Evolutionary conservation across 306 rosid species (phyloP).

Genomic region (Pyrus communis): DNA sequence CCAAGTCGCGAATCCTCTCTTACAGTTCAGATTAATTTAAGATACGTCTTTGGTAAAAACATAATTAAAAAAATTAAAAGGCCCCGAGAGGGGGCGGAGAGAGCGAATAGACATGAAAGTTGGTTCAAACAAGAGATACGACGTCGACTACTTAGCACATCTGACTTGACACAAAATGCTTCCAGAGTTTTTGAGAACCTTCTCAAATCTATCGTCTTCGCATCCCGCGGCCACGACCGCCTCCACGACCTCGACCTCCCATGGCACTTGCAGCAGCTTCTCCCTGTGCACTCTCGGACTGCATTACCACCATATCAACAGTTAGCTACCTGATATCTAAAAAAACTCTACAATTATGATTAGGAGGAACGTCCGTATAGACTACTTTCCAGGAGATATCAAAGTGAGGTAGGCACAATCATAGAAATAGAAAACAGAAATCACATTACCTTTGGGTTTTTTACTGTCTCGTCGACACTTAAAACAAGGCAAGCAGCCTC

Average conservation of each 20-base stretch:
- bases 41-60: not conserved
- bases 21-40: too few species aligned
- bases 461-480: constrained; percentile 93
- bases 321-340: not conserved
- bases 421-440: not conserved
- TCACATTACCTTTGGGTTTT: constrained; percentile 77
- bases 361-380: not conserved
- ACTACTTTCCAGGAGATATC: not conserved
- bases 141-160: too few species aligned
- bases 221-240: constrained; percentile 93
- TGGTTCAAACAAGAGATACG: too few species aligned
- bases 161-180: too few species aligned
- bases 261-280: constrained; percentile 98
- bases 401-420: not conserved
- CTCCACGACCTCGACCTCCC: constrained; percentile 97
- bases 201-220: constrained; percentile 43
- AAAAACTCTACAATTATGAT: not conserved
- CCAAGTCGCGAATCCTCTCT: too few species aligned
- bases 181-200: not conserved
- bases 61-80: not conserved
- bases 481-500: constrained; percentile 94
- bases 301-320: constrained; percentile 12
- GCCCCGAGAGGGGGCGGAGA: too few species aligned
- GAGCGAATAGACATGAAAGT: too few species aligned
- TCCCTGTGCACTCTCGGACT: constrained; percentile 99